These are phyloP conservation scores for Oxytropis ochrocephala DNA, from an alignment of 306 rosid species.

Conservation along the genomic window DNA sequence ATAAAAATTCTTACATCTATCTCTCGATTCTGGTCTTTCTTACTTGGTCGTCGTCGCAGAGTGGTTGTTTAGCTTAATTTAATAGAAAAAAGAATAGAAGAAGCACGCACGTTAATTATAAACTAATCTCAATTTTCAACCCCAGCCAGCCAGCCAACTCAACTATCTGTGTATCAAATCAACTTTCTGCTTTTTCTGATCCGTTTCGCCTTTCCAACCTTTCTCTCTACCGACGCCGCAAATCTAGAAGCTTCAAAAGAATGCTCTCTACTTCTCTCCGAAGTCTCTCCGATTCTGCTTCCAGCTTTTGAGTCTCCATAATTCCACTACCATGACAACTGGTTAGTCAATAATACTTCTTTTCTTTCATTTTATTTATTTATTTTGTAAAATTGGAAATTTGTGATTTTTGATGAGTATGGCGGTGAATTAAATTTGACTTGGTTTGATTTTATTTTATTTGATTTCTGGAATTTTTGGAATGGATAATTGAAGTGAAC, in stretches of 20 bases:
- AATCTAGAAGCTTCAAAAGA: not conserved
- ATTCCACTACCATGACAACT: constrained; percentile 34
- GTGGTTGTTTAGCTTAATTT: no score
- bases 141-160: no score
- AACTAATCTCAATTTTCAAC: no score
- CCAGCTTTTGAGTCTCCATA: constrained; percentile 11
- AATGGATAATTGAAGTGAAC: not conserved
- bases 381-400: not conserved
- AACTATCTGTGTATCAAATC: no score
- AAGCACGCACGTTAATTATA: no score
- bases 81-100: no score
- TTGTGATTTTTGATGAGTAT: not conserved
- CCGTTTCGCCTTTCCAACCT: no score
- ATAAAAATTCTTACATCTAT: no score
- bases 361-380: not conserved
- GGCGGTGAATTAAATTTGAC: constrained; percentile 16
- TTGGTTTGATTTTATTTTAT: not conserved
- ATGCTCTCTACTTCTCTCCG: constrained; percentile 24
- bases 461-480: not conserved
- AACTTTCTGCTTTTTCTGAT: no score
- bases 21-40: no score
- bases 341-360: constrained; percentile 16
- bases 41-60: no score
- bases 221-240: not conserved
- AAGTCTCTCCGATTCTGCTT: not conserved